A percentile compares a stretch with the other conserved stretches of the same genome.
These are phyloP conservation scores for Primulina tabacum DNA, from an alignment of 257 asterid genomes.

Conservation along the genomic window DNA sequence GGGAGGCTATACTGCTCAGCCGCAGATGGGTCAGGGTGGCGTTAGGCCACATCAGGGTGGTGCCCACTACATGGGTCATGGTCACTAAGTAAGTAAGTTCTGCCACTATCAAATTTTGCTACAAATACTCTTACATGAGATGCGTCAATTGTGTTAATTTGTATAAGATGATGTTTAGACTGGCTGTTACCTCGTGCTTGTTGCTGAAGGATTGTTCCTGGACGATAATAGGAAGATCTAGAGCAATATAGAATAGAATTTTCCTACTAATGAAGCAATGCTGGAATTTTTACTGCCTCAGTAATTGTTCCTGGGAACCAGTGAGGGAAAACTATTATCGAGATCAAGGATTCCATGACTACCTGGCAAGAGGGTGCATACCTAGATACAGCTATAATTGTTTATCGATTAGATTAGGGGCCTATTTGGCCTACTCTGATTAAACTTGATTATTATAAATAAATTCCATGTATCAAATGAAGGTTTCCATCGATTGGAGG, in stretches of 20 bases:
- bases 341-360: not conserved
- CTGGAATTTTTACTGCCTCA: not conserved
- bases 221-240: not conserved
- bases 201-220: not conserved
- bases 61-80: constrained; percentile 83
- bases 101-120: not conserved
- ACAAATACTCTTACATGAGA: not conserved
- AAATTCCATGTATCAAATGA: not conserved
- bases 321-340: not conserved
- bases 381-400: not conserved
- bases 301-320: not conserved
- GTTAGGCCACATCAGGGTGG: constrained; percentile 89
- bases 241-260: not conserved
- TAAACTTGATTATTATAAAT: not conserved
- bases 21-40: constrained; percentile 82
- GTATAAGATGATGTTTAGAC: not conserved
- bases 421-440: not conserved
- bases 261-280: not conserved
- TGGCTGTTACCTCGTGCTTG: not conserved
- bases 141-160: constrained; percentile 3
- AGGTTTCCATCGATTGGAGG: not conserved
- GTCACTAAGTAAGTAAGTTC: constrained; percentile 67
- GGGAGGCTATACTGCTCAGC: constrained; percentile 65
- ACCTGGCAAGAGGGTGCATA: not conserved
- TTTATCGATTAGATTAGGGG: not conserved